Conservation (phyloP, 495 filamentous ascomycete genomes). For the Aspergillus baeticus region DNA sequence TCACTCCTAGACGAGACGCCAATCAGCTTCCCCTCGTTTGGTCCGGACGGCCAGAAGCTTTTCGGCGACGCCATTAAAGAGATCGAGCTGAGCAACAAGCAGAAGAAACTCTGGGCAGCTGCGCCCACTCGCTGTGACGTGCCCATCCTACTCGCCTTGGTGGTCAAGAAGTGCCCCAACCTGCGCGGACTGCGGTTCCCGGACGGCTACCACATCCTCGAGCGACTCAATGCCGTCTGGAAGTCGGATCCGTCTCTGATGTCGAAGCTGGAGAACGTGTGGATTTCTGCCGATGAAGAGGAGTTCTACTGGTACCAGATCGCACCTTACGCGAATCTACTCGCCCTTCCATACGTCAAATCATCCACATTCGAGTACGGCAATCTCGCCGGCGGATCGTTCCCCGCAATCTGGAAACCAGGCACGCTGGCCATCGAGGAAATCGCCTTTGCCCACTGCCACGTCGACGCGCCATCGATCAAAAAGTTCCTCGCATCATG, state of each 20-base stretch:
- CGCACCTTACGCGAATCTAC: conserved; percentile 10
- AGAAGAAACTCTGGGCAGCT: conserved; percentile 5
- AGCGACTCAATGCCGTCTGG: no score
- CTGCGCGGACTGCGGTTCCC: conserved; percentile 19
- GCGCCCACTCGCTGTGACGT: conserved; percentile 11
- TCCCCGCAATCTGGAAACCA: conserved; percentile 17
- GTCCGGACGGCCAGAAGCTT: neutral
- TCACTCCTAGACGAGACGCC: neutral
- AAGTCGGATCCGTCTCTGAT: no score
- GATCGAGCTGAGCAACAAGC: conserved; percentile 2
- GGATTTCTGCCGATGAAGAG: neutral
- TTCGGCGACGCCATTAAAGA: conserved; percentile 9
- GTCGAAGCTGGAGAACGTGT: no score
- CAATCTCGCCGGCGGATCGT: conserved; percentile 9
- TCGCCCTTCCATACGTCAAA: conserved; percentile 14
- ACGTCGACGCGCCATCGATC: conserved; percentile 15
- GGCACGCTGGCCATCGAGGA: conserved; percentile 11
- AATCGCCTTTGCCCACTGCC: conserved; percentile 13
- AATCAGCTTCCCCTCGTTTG: neutral
- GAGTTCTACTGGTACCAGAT: conserved; percentile 9
- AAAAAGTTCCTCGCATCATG: conserved; percentile 19
- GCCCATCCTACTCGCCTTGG: conserved; percentile 16
- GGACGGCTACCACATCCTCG: neutral
- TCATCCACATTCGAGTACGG: conserved; percentile 13
- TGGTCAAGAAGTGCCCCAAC: conserved; percentile 25